Conservation (phyloP, 2,329 filamentous ascomycete species). For the Fusarium gaditjirri region DNA sequence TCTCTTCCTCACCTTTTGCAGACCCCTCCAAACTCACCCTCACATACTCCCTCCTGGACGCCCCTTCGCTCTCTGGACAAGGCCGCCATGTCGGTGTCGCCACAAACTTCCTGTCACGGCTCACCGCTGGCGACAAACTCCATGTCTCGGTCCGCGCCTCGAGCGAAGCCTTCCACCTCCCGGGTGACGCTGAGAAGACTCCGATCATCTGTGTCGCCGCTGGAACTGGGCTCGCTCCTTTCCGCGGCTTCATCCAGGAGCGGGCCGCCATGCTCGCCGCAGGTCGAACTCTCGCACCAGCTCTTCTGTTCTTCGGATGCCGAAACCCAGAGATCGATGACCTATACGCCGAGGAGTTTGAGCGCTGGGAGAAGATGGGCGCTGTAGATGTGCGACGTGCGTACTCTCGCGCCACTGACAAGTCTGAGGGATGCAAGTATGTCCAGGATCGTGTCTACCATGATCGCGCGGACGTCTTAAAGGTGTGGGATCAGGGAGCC, state of each 20-base stretch:
- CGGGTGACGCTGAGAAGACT: conserved; percentile 55
- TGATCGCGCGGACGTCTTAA: conserved; percentile 50
- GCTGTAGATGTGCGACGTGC: conserved; percentile 69
- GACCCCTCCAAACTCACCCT: conserved; percentile 68
- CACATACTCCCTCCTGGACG: conserved; percentile 74
- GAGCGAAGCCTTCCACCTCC: conserved; percentile 61
- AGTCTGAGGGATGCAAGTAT: conserved; percentile 59
- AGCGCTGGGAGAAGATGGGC: conserved; percentile 62
- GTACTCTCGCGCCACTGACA: conserved; percentile 56
- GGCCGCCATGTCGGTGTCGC: conserved; percentile 68
- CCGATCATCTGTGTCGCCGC: conserved; percentile 64
- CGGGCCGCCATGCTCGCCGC: conserved; percentile 62
- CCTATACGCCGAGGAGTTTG: conserved; percentile 68
- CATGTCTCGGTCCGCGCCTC: conserved; percentile 62
- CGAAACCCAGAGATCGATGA: conserved; percentile 65
- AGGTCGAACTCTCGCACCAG: conserved; percentile 66
- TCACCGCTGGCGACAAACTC: conserved; percentile 56
- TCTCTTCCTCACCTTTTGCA: conserved; percentile 77
- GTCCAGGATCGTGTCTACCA: conserved; percentile 58
- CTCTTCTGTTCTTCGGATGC: conserved; percentile 74
- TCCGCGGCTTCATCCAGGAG: conserved; percentile 72
- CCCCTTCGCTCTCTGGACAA: conserved; percentile 61
- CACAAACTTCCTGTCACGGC: conserved; percentile 66
- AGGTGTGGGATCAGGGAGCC: conserved; percentile 57
- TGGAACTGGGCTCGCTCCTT: conserved; percentile 69